phyloP scores from a whole-genome alignment of 2,329 filamentous ascomycete species.

The Hirsutella minnesotensis region DNA sequence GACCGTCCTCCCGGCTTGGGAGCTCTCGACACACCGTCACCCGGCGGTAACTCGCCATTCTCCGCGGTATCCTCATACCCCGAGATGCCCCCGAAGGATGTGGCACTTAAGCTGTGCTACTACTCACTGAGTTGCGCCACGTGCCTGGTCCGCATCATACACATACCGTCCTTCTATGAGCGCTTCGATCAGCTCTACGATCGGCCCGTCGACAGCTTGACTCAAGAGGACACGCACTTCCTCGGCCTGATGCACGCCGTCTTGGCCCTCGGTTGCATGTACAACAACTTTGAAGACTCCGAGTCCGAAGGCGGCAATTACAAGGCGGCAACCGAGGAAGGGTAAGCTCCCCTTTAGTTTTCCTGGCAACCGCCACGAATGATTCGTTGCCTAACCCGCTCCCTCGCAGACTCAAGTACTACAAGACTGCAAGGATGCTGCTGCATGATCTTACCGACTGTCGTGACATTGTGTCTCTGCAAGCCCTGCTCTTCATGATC shows the following conservation, averaged over 20 bases:
- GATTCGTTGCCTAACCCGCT: not conserved
- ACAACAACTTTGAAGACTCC: slow-evolving; percentile 44
- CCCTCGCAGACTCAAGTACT: slow-evolving; percentile 55
- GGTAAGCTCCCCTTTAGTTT: slow-evolving; percentile 30
- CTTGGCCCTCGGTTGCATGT: slow-evolving; percentile 63
- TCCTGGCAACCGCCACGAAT: too few species aligned
- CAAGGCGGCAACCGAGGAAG: slow-evolving; percentile 41
- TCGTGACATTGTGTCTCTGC: slow-evolving; percentile 61
- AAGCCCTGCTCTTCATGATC: slow-evolving; percentile 69
- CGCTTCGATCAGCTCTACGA: slow-evolving; percentile 70
- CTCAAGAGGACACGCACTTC: slow-evolving; percentile 53
- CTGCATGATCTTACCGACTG: slow-evolving; percentile 57
- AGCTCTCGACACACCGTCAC: slow-evolving; percentile 59
- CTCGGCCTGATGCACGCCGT: slow-evolving; percentile 60
- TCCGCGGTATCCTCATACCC: slow-evolving; percentile 39
- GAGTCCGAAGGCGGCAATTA: slow-evolving; percentile 36
- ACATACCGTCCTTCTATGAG: slow-evolving; percentile 69
- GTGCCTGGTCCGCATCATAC: slow-evolving; percentile 56
- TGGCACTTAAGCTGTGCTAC: slow-evolving; percentile 40
- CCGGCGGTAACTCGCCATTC: slow-evolving; percentile 51
- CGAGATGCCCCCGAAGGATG: slow-evolving; percentile 57
- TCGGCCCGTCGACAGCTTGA: slow-evolving; percentile 48
- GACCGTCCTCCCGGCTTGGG: slow-evolving; percentile 36
- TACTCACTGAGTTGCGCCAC: slow-evolving; percentile 46
- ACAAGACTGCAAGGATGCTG: slow-evolving; percentile 53